phyloP scores from a whole-genome alignment of 78 protist species.

The Planoprotostelium fungivorum region DNA sequence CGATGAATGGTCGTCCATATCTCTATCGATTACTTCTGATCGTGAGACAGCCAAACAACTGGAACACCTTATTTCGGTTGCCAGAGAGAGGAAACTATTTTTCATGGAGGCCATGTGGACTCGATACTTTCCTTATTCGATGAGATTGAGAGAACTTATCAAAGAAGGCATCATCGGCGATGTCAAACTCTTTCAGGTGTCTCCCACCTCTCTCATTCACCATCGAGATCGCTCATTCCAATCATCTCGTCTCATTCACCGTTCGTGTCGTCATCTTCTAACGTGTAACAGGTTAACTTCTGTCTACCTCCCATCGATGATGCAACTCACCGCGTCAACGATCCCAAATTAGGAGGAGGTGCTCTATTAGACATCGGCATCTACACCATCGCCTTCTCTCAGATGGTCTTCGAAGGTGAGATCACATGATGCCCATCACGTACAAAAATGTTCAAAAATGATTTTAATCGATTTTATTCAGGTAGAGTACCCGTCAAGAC shows the following conservation, averaged over 20 bases:
- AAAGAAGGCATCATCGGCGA: background rate
- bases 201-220: no score
- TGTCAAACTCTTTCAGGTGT: background rate
- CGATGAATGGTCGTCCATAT: background rate
- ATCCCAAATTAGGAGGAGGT: background rate
- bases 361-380: background rate
- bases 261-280: no score
- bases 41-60: background rate
- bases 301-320: background rate
- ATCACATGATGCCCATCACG: background rate
- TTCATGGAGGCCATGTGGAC: background rate
- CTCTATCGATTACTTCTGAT: background rate
- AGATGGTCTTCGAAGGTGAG: background rate
- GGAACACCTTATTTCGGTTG: background rate
- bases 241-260: no score
- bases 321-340: background rate
- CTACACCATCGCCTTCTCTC: background rate
- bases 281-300: no score
- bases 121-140: background rate
- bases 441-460: no score
- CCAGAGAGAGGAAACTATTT: background rate
- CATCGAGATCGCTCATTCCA: no score
- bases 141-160: background rate
- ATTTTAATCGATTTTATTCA: no score
- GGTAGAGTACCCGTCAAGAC: background rate